phyloP scores from a whole-genome alignment of 2,329 filamentous ascomycete genomes.

The Keithomyces neogunnii region DNA sequence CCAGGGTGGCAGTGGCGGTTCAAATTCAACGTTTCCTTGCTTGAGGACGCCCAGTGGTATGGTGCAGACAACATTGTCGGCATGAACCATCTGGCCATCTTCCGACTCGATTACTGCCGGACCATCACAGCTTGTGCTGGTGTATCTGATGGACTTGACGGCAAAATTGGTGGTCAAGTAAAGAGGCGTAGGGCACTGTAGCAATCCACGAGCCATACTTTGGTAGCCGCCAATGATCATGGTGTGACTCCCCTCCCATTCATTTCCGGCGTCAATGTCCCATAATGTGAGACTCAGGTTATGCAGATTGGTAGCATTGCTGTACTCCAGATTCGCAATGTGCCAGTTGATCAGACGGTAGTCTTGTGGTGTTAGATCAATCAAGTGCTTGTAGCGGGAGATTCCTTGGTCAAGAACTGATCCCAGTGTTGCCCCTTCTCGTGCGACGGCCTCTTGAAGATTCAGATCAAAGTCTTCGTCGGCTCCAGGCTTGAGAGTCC shows the following conservation, averaged over 20 bases:
- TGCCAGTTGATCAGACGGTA: constrained; percentile 95
- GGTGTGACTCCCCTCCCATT: constrained; percentile 91
- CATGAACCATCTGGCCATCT: constrained; percentile 66
- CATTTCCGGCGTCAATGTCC: constrained; percentile 96
- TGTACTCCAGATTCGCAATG: constrained; percentile 95
- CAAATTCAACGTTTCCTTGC: constrained; percentile 70
- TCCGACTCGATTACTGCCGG: constrained; percentile 63
- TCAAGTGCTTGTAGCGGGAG: constrained; percentile 71
- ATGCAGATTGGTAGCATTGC: constrained; percentile 83
- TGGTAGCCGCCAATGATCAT: constrained; percentile 93
- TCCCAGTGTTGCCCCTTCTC: constrained; percentile 66
- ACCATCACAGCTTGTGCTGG: constrained; percentile 35
- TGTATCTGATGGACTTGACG: constrained; percentile 64
- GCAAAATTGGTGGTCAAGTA: constrained; percentile 66
- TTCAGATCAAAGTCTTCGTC: constrained; percentile 60
- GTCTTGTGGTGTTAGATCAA: constrained; percentile 79
- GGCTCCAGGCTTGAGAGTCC: constrained; percentile 60
- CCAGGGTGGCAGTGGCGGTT: constrained; percentile 82
- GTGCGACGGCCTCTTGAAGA: constrained; percentile 55
- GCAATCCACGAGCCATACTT: constrained; percentile 79
- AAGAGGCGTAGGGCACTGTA: constrained; percentile 66
- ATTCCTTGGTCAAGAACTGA: constrained; percentile 91
- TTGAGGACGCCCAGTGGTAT: constrained; percentile 89
- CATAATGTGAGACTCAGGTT: constrained; percentile 83
- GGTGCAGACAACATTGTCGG: constrained; percentile 87